These are phyloP conservation scores for Ambrosia hybrid DNA, from an alignment of 140 eudicot species.

Conservation along the genomic window DNA sequence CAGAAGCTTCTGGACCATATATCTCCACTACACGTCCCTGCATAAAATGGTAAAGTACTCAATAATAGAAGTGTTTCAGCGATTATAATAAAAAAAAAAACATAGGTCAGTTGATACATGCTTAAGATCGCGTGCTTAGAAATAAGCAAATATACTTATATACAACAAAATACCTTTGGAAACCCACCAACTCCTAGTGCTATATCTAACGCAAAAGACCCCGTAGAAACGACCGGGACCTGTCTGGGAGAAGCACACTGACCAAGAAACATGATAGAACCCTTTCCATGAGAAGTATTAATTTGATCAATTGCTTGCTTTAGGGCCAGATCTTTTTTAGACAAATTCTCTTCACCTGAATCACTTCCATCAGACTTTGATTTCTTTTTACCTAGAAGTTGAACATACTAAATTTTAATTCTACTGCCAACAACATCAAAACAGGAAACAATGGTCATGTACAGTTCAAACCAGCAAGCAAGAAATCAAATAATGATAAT, in stretches of 20 bases:
- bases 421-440: no score
- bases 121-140: not conserved
- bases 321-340: conserved; percentile 83
- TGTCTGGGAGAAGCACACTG: conserved; percentile 52
- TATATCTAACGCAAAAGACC: conserved; percentile 86
- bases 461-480: conserved; percentile 2
- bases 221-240: conserved; percentile 87
- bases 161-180: conserved; percentile 65
- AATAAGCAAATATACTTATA: not conserved
- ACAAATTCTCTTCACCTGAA: conserved; percentile 79
- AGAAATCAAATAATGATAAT: not conserved
- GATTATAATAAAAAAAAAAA: not conserved
- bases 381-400: conserved; percentile 57
- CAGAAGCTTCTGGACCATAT: conserved; percentile 98
- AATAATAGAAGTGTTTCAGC: not conserved
- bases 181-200: conserved; percentile 93
- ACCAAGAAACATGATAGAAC: conserved; percentile 97
- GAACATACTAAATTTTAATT: not conserved
- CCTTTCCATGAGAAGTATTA: conserved; percentile 77
- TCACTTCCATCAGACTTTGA: conserved; percentile 74
- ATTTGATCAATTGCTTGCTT: conserved; percentile 90
- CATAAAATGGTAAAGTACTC: not conserved
- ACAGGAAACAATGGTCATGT: not conserved
- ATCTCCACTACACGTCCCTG: conserved; percentile 98
- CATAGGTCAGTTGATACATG: not conserved